Evolutionary conservation across 176 grass and related monocot species (phyloP).

Genomic region (Carex parvula): DNA sequence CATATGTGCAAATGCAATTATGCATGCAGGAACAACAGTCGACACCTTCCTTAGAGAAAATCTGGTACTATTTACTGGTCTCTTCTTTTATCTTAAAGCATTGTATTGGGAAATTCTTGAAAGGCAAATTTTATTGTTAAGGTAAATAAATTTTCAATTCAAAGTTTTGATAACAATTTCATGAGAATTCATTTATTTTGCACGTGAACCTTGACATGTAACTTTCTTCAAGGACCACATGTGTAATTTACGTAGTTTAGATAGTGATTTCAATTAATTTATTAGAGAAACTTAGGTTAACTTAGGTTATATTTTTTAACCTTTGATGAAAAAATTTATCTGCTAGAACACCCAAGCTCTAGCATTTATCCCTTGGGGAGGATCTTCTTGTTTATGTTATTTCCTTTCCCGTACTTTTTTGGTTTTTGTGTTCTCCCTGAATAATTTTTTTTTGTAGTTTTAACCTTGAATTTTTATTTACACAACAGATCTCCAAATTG

Average conservation of each 20-base stretch:
- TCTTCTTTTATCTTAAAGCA: background rate
- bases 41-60: constrained; percentile 99
- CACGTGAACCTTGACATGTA: background rate
- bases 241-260: background rate
- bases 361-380: background rate
- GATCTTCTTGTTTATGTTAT: background rate
- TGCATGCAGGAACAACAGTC: constrained; percentile 99
- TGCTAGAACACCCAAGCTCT: background rate
- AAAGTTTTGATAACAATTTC: background rate
- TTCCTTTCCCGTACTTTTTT: background rate
- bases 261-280: background rate
- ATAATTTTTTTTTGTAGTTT: background rate
- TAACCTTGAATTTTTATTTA: background rate
- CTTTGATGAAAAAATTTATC: background rate
- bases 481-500: background rate
- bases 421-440: background rate
- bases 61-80: constrained; percentile 47
- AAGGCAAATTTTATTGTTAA: background rate
- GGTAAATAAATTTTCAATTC: background rate
- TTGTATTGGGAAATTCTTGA: background rate
- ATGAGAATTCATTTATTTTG: background rate
- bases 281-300: background rate
- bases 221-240: background rate
- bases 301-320: background rate
- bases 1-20: constrained; percentile 95